Evolutionary conservation across 2,329 filamentous ascomycete species (phyloP).

Genomic region (Byssoonygena ceratinophila): DNA sequence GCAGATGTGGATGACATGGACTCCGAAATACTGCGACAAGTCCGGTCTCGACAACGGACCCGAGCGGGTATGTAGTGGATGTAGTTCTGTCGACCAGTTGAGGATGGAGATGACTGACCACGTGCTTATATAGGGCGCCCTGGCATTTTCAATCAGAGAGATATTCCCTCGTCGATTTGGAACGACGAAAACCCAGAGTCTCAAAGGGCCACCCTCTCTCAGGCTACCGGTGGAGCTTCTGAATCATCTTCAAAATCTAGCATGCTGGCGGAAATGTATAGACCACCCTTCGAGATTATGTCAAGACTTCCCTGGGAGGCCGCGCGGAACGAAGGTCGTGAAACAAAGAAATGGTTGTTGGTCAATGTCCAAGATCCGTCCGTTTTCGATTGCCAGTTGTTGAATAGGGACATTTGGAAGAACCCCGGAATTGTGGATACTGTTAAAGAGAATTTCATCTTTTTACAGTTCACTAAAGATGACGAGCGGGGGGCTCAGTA

Average conservation of each 20-base stretch:
- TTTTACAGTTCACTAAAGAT: slow-evolving; percentile 85
- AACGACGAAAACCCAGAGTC: slow-evolving; percentile 41
- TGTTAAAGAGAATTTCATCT: slow-evolving; percentile 84
- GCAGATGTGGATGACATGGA: slow-evolving; percentile 47
- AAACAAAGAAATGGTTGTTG: slow-evolving; percentile 83
- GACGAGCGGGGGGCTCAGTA: slow-evolving; percentile 70
- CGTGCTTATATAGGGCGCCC: slow-evolving; percentile 31
- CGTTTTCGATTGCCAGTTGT: slow-evolving; percentile 84
- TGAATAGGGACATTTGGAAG: slow-evolving; percentile 96
- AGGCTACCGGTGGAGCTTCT: slow-evolving; percentile 55
- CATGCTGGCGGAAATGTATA: slow-evolving; percentile 80
- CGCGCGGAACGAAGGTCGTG: slow-evolving; percentile 74
- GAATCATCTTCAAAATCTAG: slow-evolving; percentile 59
- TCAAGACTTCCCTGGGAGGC: slow-evolving; percentile 68
- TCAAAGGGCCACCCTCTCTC: slow-evolving; percentile 45
- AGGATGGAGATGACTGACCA: neutral
- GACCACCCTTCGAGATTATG: slow-evolving; percentile 87
- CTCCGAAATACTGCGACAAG: slow-evolving; percentile 54
- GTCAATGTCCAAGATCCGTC: slow-evolving; percentile 91
- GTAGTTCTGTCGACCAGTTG: neutral
- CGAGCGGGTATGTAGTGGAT: slow-evolving; percentile 26
- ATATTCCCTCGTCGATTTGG: slow-evolving; percentile 48
- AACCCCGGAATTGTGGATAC: slow-evolving; percentile 67
- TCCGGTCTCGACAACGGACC: slow-evolving; percentile 40
- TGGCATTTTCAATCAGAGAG: slow-evolving; percentile 60